These are phyloP conservation scores for Garcia nutans DNA, from an alignment of 345 rosid species.

Conservation along the genomic window DNA sequence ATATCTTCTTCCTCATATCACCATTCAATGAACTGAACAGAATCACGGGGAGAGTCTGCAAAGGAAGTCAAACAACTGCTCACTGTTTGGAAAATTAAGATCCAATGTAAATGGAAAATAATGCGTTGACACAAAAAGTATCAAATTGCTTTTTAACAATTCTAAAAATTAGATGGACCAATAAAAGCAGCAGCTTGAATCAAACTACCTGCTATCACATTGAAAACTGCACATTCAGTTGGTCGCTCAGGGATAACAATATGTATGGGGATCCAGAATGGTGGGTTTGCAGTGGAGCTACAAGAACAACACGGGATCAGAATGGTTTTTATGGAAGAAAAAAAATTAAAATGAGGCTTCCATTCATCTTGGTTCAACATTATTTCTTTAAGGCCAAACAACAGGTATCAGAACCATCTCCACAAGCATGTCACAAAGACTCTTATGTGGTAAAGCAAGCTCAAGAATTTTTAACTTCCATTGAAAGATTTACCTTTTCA, in stretches of 20 bases:
- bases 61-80: not conserved
- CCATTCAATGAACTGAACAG: slow-evolving; percentile 99
- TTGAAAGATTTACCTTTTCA: no score
- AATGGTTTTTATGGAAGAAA: not conserved
- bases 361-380: not conserved
- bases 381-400: slow-evolving; percentile 1
- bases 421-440: no score
- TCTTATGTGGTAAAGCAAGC: not conserved
- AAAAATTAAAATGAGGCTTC: not conserved
- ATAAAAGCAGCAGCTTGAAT: slow-evolving; percentile 10
- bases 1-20: slow-evolving; percentile 7
- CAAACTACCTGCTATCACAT: slow-evolving; percentile 85
- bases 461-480: not conserved
- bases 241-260: slow-evolving; percentile 95
- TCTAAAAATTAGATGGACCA: not conserved
- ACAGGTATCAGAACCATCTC: no score
- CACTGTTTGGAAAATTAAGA: slow-evolving; percentile 4
- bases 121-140: not conserved
- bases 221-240: slow-evolving; percentile 86
- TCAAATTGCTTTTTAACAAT: no score
- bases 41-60: slow-evolving; percentile 98
- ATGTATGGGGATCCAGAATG: slow-evolving; percentile 98
- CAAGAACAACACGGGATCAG: slow-evolving; percentile 12
- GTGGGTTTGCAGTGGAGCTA: slow-evolving; percentile 85
- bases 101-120: not conserved